Evolutionary conservation across 768 basidiomycete species (phyloP).

Genomic region (Crassisporium funariophilum): DNA sequence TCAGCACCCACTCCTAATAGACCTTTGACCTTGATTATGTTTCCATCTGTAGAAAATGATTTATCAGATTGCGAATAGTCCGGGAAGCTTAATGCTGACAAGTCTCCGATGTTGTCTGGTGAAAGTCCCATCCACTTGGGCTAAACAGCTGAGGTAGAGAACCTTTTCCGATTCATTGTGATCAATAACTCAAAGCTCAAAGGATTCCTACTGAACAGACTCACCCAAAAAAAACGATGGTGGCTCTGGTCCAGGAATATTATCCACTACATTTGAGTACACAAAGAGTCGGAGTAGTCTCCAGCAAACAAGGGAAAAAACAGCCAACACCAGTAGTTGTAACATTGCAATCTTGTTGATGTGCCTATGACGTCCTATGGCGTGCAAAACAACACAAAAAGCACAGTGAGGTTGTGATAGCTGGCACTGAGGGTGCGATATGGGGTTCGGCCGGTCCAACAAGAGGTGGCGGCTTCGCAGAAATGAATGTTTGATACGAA

Average conservation of each 20-base stretch:
- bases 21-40: slow-evolving; percentile 3
- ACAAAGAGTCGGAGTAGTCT: neutral
- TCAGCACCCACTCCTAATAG: neutral
- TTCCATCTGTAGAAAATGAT: neutral
- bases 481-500: too few species aligned
- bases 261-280: slow-evolving; percentile 23
- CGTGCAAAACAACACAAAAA: too few species aligned
- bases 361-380: too few species aligned
- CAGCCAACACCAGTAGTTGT: neutral
- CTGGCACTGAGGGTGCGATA: too few species aligned
- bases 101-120: neutral
- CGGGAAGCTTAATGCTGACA: neutral
- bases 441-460: too few species aligned
- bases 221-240: slow-evolving; percentile 33
- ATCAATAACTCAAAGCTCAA: neutral
- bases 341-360: too few species aligned
- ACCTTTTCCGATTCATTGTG: neutral
- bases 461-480: too few species aligned
- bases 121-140: slow-evolving; percentile 5
- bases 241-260: slow-evolving; percentile 36
- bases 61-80: neutral
- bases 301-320: neutral
- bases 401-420: too few species aligned
- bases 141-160: neutral
- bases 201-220: neutral